Percentiles rank a stretch among this genome's conserved stretches.
phyloP scores from a whole-genome alignment of 2,329 filamentous ascomycete species.

The Aspergillus sp. region DNA sequence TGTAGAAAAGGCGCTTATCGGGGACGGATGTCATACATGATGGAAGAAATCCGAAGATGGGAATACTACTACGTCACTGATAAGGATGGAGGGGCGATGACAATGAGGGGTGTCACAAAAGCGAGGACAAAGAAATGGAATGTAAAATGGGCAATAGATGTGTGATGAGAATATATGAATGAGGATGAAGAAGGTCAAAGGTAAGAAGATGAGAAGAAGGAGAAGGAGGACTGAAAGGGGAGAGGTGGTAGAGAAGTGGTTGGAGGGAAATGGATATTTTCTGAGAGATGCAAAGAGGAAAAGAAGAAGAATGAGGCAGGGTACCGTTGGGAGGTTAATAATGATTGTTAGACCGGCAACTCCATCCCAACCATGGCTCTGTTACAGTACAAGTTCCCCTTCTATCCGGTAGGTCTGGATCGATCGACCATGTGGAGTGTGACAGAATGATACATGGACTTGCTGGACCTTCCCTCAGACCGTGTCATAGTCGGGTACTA shows the following conservation, averaged over 20 bases:
- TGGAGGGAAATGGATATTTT: neutral
- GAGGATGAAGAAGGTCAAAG: conserved; percentile 2
- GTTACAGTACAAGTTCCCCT: conserved; percentile 27
- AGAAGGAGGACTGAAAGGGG: neutral
- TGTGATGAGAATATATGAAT: neutral
- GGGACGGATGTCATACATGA: conserved; percentile 26
- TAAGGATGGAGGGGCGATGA: conserved; percentile 1
- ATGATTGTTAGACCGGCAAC: conserved; percentile 11
- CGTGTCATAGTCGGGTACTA: neutral
- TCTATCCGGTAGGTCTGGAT: conserved; percentile 14
- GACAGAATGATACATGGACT: conserved; percentile 20
- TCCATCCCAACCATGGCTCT: conserved; percentile 25
- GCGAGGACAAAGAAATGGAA: too few relatives aligned
- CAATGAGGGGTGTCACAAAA: neutral
- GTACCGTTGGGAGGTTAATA: neutral
- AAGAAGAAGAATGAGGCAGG: neutral
- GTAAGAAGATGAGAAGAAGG: neutral
- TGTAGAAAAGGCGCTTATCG: neutral
- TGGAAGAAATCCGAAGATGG: conserved; percentile 4
- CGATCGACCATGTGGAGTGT: conserved; percentile 19
- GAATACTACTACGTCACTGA: conserved; percentile 31
- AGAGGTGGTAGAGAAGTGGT: neutral
- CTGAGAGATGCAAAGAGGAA: neutral
- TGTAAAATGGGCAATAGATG: too few relatives aligned
- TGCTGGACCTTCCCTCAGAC: conserved; percentile 1